Conservation (phyloP, 495 filamentous ascomycete genomes). For the Neurospora tetrasperma region DNA sequence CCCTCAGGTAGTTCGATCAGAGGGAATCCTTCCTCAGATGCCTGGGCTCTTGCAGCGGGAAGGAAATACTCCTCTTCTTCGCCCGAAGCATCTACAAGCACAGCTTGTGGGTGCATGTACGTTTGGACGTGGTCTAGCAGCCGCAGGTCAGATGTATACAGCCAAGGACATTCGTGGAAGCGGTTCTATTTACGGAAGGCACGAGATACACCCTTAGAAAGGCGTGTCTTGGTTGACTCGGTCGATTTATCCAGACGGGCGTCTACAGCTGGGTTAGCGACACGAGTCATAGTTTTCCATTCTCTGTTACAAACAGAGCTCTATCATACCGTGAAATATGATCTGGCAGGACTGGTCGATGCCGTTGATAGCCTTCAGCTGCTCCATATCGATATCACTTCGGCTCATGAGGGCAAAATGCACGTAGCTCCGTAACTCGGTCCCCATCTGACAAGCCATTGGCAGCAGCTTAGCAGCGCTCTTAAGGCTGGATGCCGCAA, state of each 20-base stretch:
- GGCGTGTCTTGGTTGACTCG: slow-evolving; percentile 41
- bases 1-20: slow-evolving; percentile 59
- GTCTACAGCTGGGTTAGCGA: slow-evolving; percentile 27
- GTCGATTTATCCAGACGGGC: slow-evolving; percentile 42
- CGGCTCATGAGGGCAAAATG: slow-evolving; percentile 49
- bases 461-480: slow-evolving; percentile 47
- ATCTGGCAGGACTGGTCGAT: slow-evolving; percentile 43
- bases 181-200: slow-evolving; percentile 28
- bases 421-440: slow-evolving; percentile 44
- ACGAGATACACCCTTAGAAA: slow-evolving; percentile 30
- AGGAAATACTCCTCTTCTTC: slow-evolving; percentile 46
- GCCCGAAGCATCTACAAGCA: slow-evolving; percentile 41
- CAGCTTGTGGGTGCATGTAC: slow-evolving; percentile 49
- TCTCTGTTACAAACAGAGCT: neutral
- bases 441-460: slow-evolving; percentile 51
- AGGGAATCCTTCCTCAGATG: slow-evolving; percentile 31
- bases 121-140: slow-evolving; percentile 36
- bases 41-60: slow-evolving; percentile 37
- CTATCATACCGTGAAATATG: slow-evolving; percentile 42
- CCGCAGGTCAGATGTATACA: slow-evolving; percentile 4
- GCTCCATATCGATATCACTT: slow-evolving; percentile 40
- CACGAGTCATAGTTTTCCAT: neutral
- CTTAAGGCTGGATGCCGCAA: slow-evolving; percentile 45
- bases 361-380: slow-evolving; percentile 46
- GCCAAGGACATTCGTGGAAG: neutral